A percentile compares a stretch with the other conserved stretches of the same genome.
Evolutionary conservation across 306 rosid species (phyloP).

Genomic region (Leucaena leucocephala): DNA sequence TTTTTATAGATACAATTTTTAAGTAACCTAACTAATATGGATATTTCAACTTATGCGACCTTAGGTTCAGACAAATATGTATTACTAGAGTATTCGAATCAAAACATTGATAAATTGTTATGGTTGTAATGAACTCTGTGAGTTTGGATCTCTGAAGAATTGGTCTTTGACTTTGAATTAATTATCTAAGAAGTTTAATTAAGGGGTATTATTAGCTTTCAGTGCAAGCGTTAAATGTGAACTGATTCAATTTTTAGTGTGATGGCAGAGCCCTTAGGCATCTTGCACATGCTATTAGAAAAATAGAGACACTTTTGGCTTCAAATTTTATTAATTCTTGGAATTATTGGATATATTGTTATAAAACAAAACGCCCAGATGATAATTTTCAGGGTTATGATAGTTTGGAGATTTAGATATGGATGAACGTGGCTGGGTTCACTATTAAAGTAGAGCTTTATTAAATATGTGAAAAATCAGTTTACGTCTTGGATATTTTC

Average conservation of each 20-base stretch:
- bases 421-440: not conserved
- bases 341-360: not conserved
- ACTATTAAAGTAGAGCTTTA: not conserved
- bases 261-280: not conserved
- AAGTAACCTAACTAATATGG: constrained; percentile 10
- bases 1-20: constrained; percentile 1
- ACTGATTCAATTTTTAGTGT: constrained; percentile 13
- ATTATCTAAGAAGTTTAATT: not conserved
- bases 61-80: not conserved
- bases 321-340: not conserved
- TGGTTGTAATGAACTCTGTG: not conserved
- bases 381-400: not conserved
- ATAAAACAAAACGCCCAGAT: not conserved
- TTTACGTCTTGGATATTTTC: not conserved
- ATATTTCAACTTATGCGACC: not conserved
- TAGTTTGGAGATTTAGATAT: not conserved
- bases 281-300: not conserved
- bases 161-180: not conserved
- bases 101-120: not conserved
- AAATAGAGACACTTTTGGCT: not conserved
- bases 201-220: not conserved
- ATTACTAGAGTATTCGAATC: not conserved
- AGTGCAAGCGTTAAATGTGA: constrained; percentile 17
- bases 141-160: not conserved
- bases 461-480: not conserved